Conservation (phyloP, 371 early-diverging fungal genomes). For the Chytridium lagenaria region DNA sequence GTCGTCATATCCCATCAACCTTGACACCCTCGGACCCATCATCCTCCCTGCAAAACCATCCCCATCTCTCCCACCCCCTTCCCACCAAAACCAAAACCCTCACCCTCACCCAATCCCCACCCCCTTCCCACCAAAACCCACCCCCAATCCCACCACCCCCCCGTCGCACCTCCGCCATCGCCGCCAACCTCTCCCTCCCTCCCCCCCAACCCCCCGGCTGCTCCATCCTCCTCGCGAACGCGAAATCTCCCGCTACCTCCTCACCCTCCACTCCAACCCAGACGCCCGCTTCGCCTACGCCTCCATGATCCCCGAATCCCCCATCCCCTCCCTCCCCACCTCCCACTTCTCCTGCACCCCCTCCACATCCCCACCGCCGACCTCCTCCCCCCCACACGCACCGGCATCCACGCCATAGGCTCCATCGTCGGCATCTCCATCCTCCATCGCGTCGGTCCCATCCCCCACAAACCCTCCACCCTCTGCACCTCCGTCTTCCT, state of each 20-base stretch:
- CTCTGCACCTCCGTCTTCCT: slow-evolving; percentile 8
- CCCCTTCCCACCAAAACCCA: no score
- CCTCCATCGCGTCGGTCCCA: slow-evolving; percentile 3
- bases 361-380: background rate
- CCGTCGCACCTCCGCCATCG: no score
- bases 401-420: background rate
- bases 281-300: slow-evolving; percentile 17
- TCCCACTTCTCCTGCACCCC: background rate
- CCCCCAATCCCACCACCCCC: no score
- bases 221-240: background rate
- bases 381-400: background rate
- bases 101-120: no score
- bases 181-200: no score
- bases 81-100: no score
- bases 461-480: no score
- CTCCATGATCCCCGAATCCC: background rate
- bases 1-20: no score
- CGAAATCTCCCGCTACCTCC: background rate
- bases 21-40: no score
- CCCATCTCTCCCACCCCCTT: no score
- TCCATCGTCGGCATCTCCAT: background rate
- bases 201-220: no score
- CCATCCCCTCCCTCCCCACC: background rate
- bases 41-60: no score
- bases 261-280: slow-evolving; percentile 8